Conservation (phyloP, 495 filamentous ascomycete genomes). For the Penicillium robsamsonii region DNA sequence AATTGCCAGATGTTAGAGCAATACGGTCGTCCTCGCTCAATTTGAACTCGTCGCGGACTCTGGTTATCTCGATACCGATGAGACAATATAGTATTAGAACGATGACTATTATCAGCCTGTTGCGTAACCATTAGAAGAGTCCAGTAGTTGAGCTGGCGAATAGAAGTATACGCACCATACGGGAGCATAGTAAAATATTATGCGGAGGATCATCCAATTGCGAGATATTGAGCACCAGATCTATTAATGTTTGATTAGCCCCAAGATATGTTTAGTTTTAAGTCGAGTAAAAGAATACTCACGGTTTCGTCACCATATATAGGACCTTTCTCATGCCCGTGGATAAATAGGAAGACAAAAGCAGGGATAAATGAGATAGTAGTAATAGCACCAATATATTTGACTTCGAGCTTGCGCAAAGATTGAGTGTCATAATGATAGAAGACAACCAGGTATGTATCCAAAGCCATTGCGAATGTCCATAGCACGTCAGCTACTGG, state of each 20-base stretch:
- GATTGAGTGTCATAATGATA: slow-evolving; percentile 38
- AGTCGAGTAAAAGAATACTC: slow-evolving; percentile 12
- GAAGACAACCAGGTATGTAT: slow-evolving; percentile 48
- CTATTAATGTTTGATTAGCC: slow-evolving; percentile 17
- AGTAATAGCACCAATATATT: slow-evolving; percentile 39
- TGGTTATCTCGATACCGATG: slow-evolving; percentile 42
- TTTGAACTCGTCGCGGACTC: slow-evolving; percentile 37
- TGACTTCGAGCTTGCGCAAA: slow-evolving; percentile 41
- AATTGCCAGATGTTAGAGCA: slow-evolving; percentile 18
- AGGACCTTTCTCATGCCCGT: slow-evolving; percentile 33
- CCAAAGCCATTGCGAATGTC: slow-evolving; percentile 48
- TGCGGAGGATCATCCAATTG: slow-evolving; percentile 43
- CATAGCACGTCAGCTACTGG: slow-evolving; percentile 49
- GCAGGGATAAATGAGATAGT: slow-evolving; percentile 42
- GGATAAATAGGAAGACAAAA: slow-evolving; percentile 43
- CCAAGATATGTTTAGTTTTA: not conserved
- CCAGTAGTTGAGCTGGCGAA: not conserved
- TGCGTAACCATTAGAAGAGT: not conserved
- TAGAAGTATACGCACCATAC: slow-evolving; percentile 35
- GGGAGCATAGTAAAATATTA: slow-evolving; percentile 45
- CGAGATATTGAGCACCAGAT: slow-evolving; percentile 49
- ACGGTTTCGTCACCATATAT: slow-evolving; percentile 47
- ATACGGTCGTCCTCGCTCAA: slow-evolving; percentile 35
- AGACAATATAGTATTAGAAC: slow-evolving; percentile 40
- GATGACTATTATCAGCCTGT: slow-evolving; percentile 39